A percentile compares a stretch with the other conserved stretches of the same genome.
Evolutionary conservation across 2,329 filamentous ascomycete genomes (phyloP).

Genomic region (Coniella lustricola): DNA sequence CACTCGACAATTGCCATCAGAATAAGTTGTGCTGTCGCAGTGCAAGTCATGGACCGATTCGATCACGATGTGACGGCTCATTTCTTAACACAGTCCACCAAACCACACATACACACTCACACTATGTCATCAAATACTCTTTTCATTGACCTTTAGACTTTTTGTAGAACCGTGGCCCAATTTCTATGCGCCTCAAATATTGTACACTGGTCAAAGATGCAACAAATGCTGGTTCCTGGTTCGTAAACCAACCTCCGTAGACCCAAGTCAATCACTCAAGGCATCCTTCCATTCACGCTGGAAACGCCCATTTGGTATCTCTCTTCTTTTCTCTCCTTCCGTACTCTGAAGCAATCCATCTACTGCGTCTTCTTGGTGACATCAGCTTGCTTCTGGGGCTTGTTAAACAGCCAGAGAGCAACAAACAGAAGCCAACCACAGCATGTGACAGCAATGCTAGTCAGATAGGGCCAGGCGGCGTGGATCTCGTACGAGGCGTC

Average conservation of each 20-base stretch:
- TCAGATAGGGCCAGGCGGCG: constrained; percentile 91
- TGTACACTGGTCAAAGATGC: constrained; percentile 11
- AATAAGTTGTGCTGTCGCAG: too few species aligned
- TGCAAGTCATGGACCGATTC: too few species aligned
- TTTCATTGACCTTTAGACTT: constrained; percentile 9
- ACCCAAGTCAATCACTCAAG: background rate
- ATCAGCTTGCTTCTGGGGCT: constrained; percentile 32
- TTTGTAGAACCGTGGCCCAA: constrained; percentile 8
- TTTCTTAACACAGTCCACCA: too few species aligned
- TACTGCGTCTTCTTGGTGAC: constrained; percentile 43
- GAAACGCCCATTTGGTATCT: background rate
- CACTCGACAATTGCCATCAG: too few species aligned
- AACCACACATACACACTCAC: too few species aligned
- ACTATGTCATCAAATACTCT: constrained; percentile 4
- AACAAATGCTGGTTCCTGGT: constrained; percentile 1
- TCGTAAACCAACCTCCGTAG: constrained; percentile 2
- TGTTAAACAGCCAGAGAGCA: constrained; percentile 74
- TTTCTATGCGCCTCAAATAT: constrained; percentile 3
- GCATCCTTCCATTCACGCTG: background rate
- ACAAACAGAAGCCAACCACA: constrained; percentile 80
- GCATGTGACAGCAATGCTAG: constrained; percentile 77
- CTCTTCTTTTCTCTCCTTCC: background rate
- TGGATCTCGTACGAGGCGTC: constrained; percentile 84
- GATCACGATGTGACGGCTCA: too few species aligned
- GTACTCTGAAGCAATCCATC: background rate